Conservation (phyloP, 495 filamentous ascomycete genomes). For the Annulohypoxylon maeteangense region DNA sequence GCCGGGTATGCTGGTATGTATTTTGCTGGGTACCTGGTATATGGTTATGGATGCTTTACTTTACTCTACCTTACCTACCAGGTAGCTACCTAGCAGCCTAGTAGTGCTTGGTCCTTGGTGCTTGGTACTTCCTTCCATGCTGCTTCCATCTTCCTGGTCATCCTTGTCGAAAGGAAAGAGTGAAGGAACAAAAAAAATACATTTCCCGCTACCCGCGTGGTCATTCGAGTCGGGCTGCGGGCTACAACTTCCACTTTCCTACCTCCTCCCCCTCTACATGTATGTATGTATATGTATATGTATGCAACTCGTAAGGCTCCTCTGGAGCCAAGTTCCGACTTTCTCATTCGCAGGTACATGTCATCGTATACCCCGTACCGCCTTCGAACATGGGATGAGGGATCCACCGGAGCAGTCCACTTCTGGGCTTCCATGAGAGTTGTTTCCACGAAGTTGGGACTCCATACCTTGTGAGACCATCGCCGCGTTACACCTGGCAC, state of each 20-base stretch:
- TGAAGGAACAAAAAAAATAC: constrained; percentile 8
- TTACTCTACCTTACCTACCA: too few species aligned
- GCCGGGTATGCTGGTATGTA: neutral
- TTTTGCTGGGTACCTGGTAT: neutral
- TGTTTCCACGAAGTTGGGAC: constrained; percentile 49
- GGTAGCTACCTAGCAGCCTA: too few species aligned
- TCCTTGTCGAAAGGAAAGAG: constrained; percentile 35
- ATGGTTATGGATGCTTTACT: constrained; percentile 1
- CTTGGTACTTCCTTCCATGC: constrained; percentile 23
- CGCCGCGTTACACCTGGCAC: constrained; percentile 52
- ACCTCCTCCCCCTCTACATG: neutral
- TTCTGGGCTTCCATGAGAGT: constrained; percentile 46
- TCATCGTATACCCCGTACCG: constrained; percentile 46
- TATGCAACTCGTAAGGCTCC: constrained; percentile 48
- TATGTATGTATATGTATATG: neutral
- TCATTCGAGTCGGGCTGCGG: constrained; percentile 46
- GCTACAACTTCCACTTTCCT: constrained; percentile 32
- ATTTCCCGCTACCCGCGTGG: constrained; percentile 41
- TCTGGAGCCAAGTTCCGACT: constrained; percentile 43
- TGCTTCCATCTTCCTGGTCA: constrained; percentile 14
- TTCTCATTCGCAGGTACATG: constrained; percentile 45
- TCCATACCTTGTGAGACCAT: constrained; percentile 52
- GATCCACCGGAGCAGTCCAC: constrained; percentile 47
- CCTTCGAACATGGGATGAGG: constrained; percentile 46
- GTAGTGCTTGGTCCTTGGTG: too few species aligned